Conservation (phyloP, 306 rosid genomes). For the Neltuma alba region DNA sequence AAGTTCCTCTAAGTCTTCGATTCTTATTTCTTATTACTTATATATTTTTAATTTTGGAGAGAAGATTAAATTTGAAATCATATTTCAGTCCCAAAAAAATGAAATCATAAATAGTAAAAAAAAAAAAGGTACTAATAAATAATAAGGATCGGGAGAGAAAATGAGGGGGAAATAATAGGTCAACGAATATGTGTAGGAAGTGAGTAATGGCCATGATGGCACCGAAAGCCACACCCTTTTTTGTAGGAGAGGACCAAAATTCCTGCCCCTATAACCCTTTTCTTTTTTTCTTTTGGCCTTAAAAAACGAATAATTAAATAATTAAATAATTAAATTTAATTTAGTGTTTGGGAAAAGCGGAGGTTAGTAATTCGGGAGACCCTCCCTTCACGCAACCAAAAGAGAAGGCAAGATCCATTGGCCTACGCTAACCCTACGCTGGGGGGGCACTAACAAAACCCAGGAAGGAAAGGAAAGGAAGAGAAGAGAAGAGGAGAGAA, state of each 20-base stretch:
- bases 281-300: background rate
- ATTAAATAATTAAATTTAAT: no score
- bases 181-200: background rate
- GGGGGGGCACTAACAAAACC: no score
- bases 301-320: background rate
- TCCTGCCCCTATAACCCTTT: background rate
- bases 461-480: no score
- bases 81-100: no score
- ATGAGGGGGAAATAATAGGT: background rate
- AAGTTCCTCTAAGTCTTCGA: background rate
- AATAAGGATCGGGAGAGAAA: background rate
- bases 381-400: no score
- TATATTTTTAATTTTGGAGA: no score
- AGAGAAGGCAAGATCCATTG: no score
- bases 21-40: background rate
- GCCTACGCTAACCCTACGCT: no score
- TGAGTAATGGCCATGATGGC: conserved; percentile 30
- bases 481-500: no score
- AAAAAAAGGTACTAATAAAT: no score
- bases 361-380: no score
- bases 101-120: background rate
- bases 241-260: background rate
- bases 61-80: background rate
- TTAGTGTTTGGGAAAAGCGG: no score
- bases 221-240: conserved; percentile 45